phyloP scores from a whole-genome alignment of 176 grass and related monocot genomes.

The Pontederia paniculata region DNA sequence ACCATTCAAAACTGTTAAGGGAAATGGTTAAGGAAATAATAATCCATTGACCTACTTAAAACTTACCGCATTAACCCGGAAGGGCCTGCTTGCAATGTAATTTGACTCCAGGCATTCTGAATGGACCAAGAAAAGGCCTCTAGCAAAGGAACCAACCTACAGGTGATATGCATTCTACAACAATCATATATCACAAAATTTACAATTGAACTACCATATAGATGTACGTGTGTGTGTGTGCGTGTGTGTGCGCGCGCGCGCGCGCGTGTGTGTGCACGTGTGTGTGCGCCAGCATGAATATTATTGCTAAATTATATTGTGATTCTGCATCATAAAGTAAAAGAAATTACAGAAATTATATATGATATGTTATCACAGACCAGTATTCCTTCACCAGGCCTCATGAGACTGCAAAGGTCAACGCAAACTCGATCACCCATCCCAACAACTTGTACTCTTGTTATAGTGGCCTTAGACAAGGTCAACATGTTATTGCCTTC shows the following conservation, averaged over 20 bases:
- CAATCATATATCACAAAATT: neutral
- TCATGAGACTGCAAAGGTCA: conserved; percentile 92
- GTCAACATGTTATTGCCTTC: conserved; percentile 40
- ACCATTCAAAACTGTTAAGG: neutral
- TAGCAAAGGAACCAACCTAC: conserved; percentile 74
- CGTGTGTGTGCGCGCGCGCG: neutral
- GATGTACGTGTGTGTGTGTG: too few species aligned
- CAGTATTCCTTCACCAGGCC: conserved; percentile 86
- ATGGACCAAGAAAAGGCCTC: conserved; percentile 81
- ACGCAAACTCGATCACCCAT: conserved; percentile 97
- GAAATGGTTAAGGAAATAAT: neutral
- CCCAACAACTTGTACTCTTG: conserved; percentile 61
- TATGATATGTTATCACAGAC: conserved; percentile 37
- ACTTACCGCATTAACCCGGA: conserved; percentile 82
- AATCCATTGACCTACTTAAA: neutral
- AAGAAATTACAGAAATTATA: neutral
- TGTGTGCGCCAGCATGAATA: neutral
- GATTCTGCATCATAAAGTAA: conserved; percentile 1
- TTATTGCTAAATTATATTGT: conserved; percentile 1
- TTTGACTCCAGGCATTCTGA: conserved; percentile 93
- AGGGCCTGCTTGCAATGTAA: conserved; percentile 94
- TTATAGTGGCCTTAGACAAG: conserved; percentile 65
- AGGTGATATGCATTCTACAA: conserved; percentile 1
- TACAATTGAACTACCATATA: neutral
- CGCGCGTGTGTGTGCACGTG: too few species aligned